Evolutionary conservation across 352 stramenopile species (phyloP).

Genomic region (Phytophthora quininea): DNA sequence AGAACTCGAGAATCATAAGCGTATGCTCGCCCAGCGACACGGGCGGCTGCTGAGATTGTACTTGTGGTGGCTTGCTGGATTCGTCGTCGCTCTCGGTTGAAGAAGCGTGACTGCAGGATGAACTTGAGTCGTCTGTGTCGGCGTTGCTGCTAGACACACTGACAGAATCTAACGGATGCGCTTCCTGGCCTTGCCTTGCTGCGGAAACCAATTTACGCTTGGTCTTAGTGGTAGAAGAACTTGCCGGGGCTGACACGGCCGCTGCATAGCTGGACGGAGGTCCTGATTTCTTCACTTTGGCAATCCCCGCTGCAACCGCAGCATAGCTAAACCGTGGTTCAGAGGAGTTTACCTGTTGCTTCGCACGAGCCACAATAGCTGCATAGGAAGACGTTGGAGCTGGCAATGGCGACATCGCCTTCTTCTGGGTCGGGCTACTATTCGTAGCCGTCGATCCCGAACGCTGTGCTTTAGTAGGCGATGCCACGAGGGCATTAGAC

Average conservation of each 20-base stretch:
- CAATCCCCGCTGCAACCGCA: slow-evolving; percentile 70
- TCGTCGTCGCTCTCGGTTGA: slow-evolving; percentile 66
- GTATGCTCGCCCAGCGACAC: slow-evolving; percentile 75
- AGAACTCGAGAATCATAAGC: slow-evolving; percentile 86
- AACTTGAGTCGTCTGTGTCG: slow-evolving; percentile 81
- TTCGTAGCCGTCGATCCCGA: not conserved
- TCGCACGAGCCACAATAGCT: slow-evolving; percentile 50
- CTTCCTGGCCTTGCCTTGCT: slow-evolving; percentile 6
- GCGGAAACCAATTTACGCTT: slow-evolving; percentile 23
- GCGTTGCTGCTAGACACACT: slow-evolving; percentile 83
- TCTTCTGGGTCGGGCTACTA: slow-evolving; percentile 25
- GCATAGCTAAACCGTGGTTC: slow-evolving; percentile 72
- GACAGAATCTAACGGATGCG: slow-evolving; percentile 48
- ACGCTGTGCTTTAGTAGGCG: slow-evolving; percentile 7
- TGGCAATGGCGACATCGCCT: slow-evolving; percentile 17
- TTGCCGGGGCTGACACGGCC: slow-evolving; percentile 50
- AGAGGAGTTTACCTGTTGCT: slow-evolving; percentile 26
- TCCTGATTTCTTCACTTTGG: slow-evolving; percentile 38
- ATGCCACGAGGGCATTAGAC: slow-evolving; percentile 5
- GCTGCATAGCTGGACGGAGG: slow-evolving; percentile 72
- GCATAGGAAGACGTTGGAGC: slow-evolving; percentile 62
- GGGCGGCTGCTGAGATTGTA: slow-evolving; percentile 7
- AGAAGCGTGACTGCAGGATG: slow-evolving; percentile 52
- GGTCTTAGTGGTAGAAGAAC: slow-evolving; percentile 14
- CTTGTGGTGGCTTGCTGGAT: slow-evolving; percentile 17